Conservation (phyloP, 2,329 filamentous ascomycete species). For the Scytalidium sp. region DNA sequence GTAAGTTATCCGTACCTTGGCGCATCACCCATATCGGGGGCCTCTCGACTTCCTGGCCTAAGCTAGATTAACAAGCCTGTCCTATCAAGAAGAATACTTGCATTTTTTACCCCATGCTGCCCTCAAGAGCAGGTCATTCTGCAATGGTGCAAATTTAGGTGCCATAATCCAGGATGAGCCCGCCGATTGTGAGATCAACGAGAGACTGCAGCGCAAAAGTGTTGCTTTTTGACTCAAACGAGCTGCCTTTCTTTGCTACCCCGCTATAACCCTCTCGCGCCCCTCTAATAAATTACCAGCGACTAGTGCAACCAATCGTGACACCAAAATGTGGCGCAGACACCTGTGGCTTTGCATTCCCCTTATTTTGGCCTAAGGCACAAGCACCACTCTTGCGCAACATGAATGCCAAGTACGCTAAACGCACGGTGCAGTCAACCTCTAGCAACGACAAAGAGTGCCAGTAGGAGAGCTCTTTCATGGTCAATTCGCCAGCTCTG, state of each 20-base stretch:
- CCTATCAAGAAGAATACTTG: slow-evolving; percentile 1
- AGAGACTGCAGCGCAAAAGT: background rate
- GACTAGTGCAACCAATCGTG: background rate
- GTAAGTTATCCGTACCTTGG: slow-evolving; percentile 63
- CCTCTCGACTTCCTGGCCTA: slow-evolving; percentile 86
- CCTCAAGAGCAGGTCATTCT: slow-evolving; percentile 90
- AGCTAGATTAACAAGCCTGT: slow-evolving; percentile 16
- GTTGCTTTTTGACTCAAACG: background rate
- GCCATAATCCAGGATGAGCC: slow-evolving; percentile 49
- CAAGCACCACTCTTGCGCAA: too few relatives aligned
- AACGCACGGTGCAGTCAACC: too few relatives aligned
- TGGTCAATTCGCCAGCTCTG: too few relatives aligned
- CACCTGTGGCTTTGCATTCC: background rate
- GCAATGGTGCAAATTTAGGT: slow-evolving; percentile 73
- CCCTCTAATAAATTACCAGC: background rate
- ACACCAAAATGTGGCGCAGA: background rate
- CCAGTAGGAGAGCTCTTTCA: too few relatives aligned
- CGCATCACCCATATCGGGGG: slow-evolving; percentile 99
- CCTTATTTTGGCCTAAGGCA: too few relatives aligned
- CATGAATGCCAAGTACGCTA: too few relatives aligned
- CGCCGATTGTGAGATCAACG: slow-evolving; percentile 3
- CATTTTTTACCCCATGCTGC: slow-evolving; percentile 71
- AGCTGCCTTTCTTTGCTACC: background rate
- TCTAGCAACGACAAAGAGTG: too few relatives aligned
- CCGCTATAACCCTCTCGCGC: background rate